Base-by-base conservation (phyloP, 73 alveolate species). In the Paramecium primaurelia region DNA sequence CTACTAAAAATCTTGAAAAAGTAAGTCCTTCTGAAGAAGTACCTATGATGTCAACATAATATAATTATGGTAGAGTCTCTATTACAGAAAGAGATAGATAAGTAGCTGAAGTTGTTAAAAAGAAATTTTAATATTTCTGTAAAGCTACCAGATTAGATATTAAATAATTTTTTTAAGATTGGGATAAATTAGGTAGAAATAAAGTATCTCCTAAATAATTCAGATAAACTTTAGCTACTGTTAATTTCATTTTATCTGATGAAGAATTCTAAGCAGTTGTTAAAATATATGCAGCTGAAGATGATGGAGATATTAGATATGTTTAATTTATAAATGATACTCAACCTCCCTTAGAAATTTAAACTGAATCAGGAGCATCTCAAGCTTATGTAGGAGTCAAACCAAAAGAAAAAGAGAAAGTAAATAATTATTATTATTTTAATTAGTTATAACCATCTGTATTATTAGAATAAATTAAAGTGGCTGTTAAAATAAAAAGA, bases 161-260 rank as follows among this genome's bases (percentile, higher is more conserved):
- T 42, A 97, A 97, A 92, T 90, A 96, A 60, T 94, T 96, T 93
- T 97, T 97, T 93, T 85, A 95, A 75, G 98, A 97, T 71, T 94
- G 97, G 98, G 99, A 96, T 85, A 77, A 97, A 49, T 96, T 95
- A 40, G 96, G 97, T 69, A 95, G 95, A 77, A 93, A 94, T 58
- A 97, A 97, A 88, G 98, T 97, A 16, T 86, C 98, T 6, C 97
- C 98, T 18, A 95, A 97, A 36, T 94, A 96, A 88, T 97, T 97
- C 80, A 96, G 97, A 94, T 86, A 96, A 92, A 97, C 95, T 14
- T 89, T 97, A 25, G 97, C 98, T 36, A 71, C 92, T 32, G 93
- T 97, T 47, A 96, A 95, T 77, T 95, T 95, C 93, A 75, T 85
- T 44, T 71, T 97, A 30, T 77, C 93, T 44, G 99, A 97, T 49